Base-by-base conservation (phyloP, 768 basidiomycete species). In the Cystobasidium onofrii region DNA sequence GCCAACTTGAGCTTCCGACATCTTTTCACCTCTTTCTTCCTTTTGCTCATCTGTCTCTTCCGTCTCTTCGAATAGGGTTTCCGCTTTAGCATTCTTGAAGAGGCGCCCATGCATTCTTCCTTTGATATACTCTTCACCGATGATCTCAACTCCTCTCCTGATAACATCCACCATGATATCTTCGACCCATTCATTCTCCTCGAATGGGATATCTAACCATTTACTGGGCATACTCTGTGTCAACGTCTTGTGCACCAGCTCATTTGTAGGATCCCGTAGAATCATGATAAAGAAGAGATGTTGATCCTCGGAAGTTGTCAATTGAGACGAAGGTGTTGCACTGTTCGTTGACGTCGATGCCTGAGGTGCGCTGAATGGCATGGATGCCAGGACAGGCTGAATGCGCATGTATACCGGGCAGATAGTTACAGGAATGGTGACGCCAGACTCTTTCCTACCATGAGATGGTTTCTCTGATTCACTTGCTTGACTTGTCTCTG, bases 381-480 rank as follows among this genome's bases (percentile, higher is more conserved):
- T 76, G 1, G 84, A 80, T 4, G 84, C 87, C 76, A 87, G 85
- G 81, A 88, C 90, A 1, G 96, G 92, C 80, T 98, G 94, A 20
- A 99, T 85, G 76, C 95, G 93, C 63, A 99, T 86, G 82, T 91
- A 98, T 63, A 99, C 86, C 71, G 92, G 88, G 39, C 94, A 90
- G 77, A 90, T 91, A 4, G 91, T 90, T 6, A 84, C 80, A 3
- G 82, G 83, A 12, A 81, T 69, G 31, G 77, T 78, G 29, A 81
- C 78, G 63, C 43, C 44, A 73, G 43, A 31, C 25, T 76, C 61
- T 46, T 73, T 50, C 1, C 62, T 1, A 7, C 20, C 46, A 7
- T 74, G 63, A n/a, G 27, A 10, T 12, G 61, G 34, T 31, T 34
- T 33, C 23, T 69, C 66, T 4, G 20, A 46, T 20, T 18, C 36